Evolutionary conservation across 1,139 yeast species (phyloP), one percentile per base, ranked within the genome.

Genomic region (Suhomyces terraborum): DNA sequence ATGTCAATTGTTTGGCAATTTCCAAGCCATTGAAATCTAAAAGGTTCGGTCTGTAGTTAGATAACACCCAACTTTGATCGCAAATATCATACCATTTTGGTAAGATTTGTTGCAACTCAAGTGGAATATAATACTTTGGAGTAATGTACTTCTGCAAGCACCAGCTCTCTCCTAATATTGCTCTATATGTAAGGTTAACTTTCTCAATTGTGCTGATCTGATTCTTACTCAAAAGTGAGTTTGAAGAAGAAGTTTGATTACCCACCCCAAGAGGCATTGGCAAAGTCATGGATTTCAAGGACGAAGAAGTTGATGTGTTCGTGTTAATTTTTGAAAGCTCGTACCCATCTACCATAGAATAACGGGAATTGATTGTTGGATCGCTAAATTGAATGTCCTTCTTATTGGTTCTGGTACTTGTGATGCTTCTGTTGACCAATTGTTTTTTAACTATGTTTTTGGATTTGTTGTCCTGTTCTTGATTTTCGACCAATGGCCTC

Each of bases 1-100:
- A 65, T 0, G 96, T 87, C 46, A 91, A 68, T 58, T 89, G 97
- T 55, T 84, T 84, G 2, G 97, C 96, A 35, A 88, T 67, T 54
- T 88, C 96, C 47, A 82, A 67, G 0, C 95, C 84, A 56, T 87
- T 88, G 53, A 84, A 76, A 48, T 86, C 93, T 19, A 83, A 66
- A 27, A 85, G 59, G 52, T 78, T 75, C 29, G 84, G 77, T 44
- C 75, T 56, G 47, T 72, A 72, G 48, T 67, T 71, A 0, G 77
- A 66, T 38, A 73, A 60, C 0, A 69, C 74, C 77, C 77, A 72
- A 43, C 64, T 67, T 51, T 71, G 76, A 35, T 71, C 75, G 51
- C 75, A 67, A 6, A 71, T 53, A 10, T 47, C 47, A 45, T 53
- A 69, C 75, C 77, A 73, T 27, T 59, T 67, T 1, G 69, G 64